Base-by-base conservation (phyloP, 805 yeast genomes). In the Saccharomycopsis sp. region DNA sequence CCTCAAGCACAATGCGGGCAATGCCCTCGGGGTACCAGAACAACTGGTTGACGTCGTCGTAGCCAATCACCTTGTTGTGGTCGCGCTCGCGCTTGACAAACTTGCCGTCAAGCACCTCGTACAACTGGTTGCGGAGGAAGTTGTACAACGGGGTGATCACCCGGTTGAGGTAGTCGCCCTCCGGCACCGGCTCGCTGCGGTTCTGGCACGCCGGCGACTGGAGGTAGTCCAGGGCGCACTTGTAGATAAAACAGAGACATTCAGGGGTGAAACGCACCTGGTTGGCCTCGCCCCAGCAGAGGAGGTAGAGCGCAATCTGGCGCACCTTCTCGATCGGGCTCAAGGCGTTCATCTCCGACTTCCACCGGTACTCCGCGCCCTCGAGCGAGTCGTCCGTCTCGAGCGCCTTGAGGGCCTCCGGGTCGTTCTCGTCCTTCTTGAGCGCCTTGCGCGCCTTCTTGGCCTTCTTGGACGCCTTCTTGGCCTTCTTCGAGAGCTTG, bases 21-120 rank as follows among this genome's bases (percentile, higher is more conserved):
- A 94, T 88, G 80, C 99, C 99, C 76, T 95, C 98, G 52, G 98
- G 97, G 75, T 95, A 94, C 99, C 99, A 94, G 76, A 95, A 94
- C 66, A 94, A 80, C 79, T 94, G 99, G 74, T 94, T 94, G 61
- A 94, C 96, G 78, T 94, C 99, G 77, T 94, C 99, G 73, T 94
- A 94, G 73, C 99, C 95, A 67, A 88, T 80, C 63, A 84, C 75
- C 63, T 79, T 68, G 69, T 76, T 68, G 75, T 84, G 94, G 71
- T 89, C 94, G 64, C 79, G 79, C 65, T 83, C 91, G 61, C 83
- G 81, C 70, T 83, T 81, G 41, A 78, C 75, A 72, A 78, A 82
- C 55, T 72, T 73, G 2, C 85, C 89, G 51, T 82, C 80, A 24
- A 71, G 58, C 7, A 76, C 67, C 63, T 80, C 81, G 68, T 81